phyloP scores from a whole-genome alignment of 352 stramenopile species.

The Phytophthora hybrid region DNA sequence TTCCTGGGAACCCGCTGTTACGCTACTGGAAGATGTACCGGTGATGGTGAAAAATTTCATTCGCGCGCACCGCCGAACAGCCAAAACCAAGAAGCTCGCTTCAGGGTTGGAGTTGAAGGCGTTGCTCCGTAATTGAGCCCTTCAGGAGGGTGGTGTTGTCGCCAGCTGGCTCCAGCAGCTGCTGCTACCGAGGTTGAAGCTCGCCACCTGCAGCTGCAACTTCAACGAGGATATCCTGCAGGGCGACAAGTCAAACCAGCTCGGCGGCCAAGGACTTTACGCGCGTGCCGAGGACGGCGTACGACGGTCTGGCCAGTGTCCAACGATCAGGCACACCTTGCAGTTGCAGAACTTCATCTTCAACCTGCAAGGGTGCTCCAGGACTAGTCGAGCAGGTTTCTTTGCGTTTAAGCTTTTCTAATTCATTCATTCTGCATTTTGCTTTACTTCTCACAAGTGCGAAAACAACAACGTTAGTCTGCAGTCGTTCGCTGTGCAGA shows the following conservation, averaged over 20 bases:
- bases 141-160: constrained; percentile 1
- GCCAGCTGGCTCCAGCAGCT: constrained; percentile 7
- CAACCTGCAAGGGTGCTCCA: no score
- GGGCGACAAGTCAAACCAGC: background rate
- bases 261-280: background rate
- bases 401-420: no score
- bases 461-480: background rate
- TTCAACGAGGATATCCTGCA: background rate
- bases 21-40: background rate
- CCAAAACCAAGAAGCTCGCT: background rate
- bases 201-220: constrained; percentile 3
- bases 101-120: background rate
- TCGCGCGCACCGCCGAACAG: background rate
- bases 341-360: no score
- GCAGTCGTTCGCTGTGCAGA: background rate
- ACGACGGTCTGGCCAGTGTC: background rate
- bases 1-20: background rate
- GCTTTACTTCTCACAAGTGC: no score
- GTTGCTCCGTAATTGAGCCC: background rate
- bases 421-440: no score
- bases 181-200: constrained; percentile 6
- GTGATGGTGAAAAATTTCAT: background rate
- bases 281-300: background rate
- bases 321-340: no score
- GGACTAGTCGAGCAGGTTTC: no score